Conservation (phyloP, 2,329 filamentous ascomycete genomes). For the Apiospora koreana region DNA sequence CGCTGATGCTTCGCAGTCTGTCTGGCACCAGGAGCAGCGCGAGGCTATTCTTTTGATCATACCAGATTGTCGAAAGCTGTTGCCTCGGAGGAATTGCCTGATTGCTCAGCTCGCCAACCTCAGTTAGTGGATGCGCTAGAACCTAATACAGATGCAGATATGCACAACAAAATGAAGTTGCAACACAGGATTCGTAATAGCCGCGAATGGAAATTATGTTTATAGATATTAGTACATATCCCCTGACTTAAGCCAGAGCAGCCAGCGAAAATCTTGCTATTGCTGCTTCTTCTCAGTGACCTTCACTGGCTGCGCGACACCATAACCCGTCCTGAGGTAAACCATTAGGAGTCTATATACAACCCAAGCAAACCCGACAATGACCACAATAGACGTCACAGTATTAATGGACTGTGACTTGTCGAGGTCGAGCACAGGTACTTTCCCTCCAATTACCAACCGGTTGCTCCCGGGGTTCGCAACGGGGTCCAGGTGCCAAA, state of each 20-base stretch:
- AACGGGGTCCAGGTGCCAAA: slow-evolving; percentile 74
- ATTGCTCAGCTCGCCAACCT: not conserved
- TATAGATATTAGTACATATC: not conserved
- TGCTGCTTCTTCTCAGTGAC: slow-evolving; percentile 30
- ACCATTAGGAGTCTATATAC: slow-evolving; percentile 56
- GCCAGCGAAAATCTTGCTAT: slow-evolving; percentile 16
- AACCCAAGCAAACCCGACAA: slow-evolving; percentile 70
- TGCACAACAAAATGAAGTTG: not conserved
- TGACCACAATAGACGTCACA: slow-evolving; percentile 61
- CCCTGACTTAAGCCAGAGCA: not conserved
- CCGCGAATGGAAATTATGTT: not conserved
- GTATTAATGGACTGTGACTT: slow-evolving; percentile 47
- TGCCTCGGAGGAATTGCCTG: not conserved
- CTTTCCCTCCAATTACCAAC: slow-evolving; percentile 57
- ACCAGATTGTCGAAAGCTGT: not conserved
- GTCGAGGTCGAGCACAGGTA: slow-evolving; percentile 65
- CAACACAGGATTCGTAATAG: not conserved
- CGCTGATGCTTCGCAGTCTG: not conserved
- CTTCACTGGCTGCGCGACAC: slow-evolving; percentile 21
- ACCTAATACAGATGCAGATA: not conserved
- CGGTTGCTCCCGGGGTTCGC: slow-evolving; percentile 31
- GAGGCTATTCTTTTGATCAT: not conserved
- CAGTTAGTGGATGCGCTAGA: not conserved
- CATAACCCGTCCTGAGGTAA: slow-evolving; percentile 36
- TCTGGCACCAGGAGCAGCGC: not conserved